These are phyloP conservation scores for Suillus sp. DNA, from an alignment of 768 basidiomycete genomes.

Conservation along the genomic window DNA sequence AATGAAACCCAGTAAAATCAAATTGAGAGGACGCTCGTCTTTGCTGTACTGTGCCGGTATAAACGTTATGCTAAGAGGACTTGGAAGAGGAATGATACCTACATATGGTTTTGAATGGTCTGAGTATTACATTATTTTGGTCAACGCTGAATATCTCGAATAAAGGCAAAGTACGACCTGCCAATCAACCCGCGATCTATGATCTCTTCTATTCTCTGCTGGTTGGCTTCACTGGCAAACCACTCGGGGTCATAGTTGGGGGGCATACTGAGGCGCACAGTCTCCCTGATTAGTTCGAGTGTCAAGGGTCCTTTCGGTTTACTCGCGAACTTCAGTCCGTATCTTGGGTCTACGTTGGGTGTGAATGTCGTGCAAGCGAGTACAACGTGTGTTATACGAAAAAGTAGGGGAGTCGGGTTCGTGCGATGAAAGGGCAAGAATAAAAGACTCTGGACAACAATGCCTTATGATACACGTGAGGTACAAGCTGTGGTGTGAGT, in stretches of 20 bases:
- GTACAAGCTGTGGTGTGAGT: background rate
- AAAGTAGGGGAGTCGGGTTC: conserved; percentile 39
- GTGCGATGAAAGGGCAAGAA: conserved; percentile 42
- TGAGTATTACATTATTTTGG: conserved; percentile 15
- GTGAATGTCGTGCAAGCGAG: conserved; percentile 37
- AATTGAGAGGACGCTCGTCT: conserved; percentile 14
- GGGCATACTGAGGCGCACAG: conserved; percentile 33
- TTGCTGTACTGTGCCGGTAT: conserved; percentile 10
- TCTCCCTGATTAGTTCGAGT: conserved; percentile 33
- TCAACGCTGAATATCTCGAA: background rate
- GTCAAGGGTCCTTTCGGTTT: conserved; percentile 23
- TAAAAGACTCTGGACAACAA: conserved; percentile 46
- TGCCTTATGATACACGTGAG: conserved; percentile 31
- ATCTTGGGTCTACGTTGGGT: conserved; percentile 34
- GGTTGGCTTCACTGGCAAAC: conserved; percentile 34
- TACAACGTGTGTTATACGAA: conserved; percentile 44
- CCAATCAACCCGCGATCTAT: conserved; percentile 28
- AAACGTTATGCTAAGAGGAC: background rate
- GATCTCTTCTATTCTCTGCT: conserved; percentile 29
- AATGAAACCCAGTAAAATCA: conserved; percentile 36
- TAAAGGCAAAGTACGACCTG: conserved; percentile 15
- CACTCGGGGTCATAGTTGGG: conserved; percentile 38
- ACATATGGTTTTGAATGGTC: conserved; percentile 36
- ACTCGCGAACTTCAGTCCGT: conserved; percentile 30
- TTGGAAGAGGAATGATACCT: conserved; percentile 24